Evolutionary conservation across 305 asterid genomes (phyloP), one percentile per base, ranked within the genome.

Genomic region (Fraxinus latifolia): DNA sequence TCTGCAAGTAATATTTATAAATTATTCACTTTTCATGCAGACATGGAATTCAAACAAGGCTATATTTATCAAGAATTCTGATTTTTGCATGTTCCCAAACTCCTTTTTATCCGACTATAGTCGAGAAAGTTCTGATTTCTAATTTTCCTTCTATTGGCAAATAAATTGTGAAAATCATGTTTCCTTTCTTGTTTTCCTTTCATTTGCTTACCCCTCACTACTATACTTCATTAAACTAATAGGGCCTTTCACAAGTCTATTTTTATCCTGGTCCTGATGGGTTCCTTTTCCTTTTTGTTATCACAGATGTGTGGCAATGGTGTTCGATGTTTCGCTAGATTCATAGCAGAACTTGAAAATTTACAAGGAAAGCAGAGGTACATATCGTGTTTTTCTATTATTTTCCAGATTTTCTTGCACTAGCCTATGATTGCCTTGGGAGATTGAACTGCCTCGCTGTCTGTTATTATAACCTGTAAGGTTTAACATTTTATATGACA

Each of bases 221-320:
- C 9, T 1, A 55, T 17, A 25, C 27, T 50, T 79, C 5, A 2
- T 17, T 17, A 32, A 21, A 32, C 11, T 31, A 33, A 32, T 27
- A 60, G 36, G 70, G 29, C 15, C 17, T 19, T 36, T 72, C 65
- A 37, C 73, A n/a, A 75, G 74, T 58, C 53, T 79, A 37, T 25
- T n/a, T 50, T 79, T 31, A 19, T 29, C 21, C 42, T 25, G 33
- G 32, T 80, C 58, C 80, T 75, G 17, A 80, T 42, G 14, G 55
- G 62, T 68, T 79, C 72, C 27, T 44, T 32, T 44, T 85, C 72
- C 27, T 65, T 78, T 80, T 79, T 83, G 53, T 67, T 80, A 62
- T 82, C 77, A n/a, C 90, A 95, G 99, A 94, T 95, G 99, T 95
- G 99, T 88, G 98, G 99, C 74, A 95, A 95, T 85, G 99, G 99